A percentile compares a stretch with the other conserved stretches of the same genome.
These are phyloP conservation scores for Peronospora destructor DNA, from an alignment of 352 stramenopile species.

Conservation along the genomic window DNA sequence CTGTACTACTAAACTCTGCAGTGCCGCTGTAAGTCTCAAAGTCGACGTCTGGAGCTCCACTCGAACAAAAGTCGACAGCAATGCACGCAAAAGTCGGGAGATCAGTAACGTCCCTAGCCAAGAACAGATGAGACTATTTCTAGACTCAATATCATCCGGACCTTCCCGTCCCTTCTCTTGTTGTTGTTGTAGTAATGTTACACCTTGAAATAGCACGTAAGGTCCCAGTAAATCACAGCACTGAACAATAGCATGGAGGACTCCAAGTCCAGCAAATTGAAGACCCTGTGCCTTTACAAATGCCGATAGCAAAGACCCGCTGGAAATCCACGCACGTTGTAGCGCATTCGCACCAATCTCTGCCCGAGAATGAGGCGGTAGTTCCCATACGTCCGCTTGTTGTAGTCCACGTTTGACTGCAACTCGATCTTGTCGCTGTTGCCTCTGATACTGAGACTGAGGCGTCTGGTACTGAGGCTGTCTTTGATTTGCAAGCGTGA, in stretches of 20 bases:
- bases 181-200: conserved; percentile 41
- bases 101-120: conserved; percentile 60
- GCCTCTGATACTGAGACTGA: conserved; percentile 24
- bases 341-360: conserved; percentile 44
- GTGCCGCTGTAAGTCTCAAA: conserved; percentile 50
- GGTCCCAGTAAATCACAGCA: conserved; percentile 53
- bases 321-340: conserved; percentile 51
- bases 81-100: conserved; percentile 53
- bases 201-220: conserved; percentile 55
- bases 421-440: conserved; percentile 21
- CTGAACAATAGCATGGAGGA: conserved; percentile 37
- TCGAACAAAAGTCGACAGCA: conserved; percentile 58
- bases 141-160: conserved; percentile 9
- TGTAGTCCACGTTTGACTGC: conserved; percentile 32
- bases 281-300: conserved; percentile 48
- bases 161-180: conserved; percentile 4
- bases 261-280: conserved; percentile 37
- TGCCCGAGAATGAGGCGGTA: conserved; percentile 34
- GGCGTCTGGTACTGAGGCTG: conserved; percentile 15
- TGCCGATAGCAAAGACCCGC: conserved; percentile 42
- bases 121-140: conserved; percentile 30
- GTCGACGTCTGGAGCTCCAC: conserved; percentile 55
- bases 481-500: conserved; percentile 29
- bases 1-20: conserved; percentile 73
- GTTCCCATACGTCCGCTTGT: conserved; percentile 53